Conservation (phyloP, 805 yeast genomes). For the Danielozyma ontarioensis region DNA sequence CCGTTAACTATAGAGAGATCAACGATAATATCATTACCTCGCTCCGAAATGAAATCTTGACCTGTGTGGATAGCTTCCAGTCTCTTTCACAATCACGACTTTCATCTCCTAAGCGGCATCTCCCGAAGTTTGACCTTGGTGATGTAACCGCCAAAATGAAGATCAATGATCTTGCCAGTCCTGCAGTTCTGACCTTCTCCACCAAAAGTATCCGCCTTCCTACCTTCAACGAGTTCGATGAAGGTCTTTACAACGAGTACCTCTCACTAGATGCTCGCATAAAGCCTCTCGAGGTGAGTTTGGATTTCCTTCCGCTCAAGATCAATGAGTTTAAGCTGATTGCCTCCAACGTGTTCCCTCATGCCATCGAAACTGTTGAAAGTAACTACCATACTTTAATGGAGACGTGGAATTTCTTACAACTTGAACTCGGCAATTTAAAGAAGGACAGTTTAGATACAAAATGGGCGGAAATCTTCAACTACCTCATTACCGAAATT, state of each 20-base stretch:
- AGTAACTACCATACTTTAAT: slow-evolving; percentile 7
- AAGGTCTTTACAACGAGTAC: slow-evolving; percentile 37
- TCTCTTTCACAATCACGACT: slow-evolving; percentile 13
- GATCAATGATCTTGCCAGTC: slow-evolving; percentile 11
- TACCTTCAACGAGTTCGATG: slow-evolving; percentile 25
- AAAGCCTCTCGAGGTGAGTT: slow-evolving; percentile 48
- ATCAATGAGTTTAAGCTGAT: slow-evolving; percentile 32
- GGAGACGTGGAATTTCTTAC: slow-evolving; percentile 37
- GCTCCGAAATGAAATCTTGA: slow-evolving; percentile 21
- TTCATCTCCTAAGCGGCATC: slow-evolving; percentile 11
- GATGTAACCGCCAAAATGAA: slow-evolving; percentile 19
- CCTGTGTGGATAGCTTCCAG: slow-evolving; percentile 13
- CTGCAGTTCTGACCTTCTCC: slow-evolving; percentile 5
- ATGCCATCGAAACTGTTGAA: neutral
- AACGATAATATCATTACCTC: slow-evolving; percentile 17
- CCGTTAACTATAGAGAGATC: slow-evolving; percentile 23
- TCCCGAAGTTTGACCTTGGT: slow-evolving; percentile 13
- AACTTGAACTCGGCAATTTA: slow-evolving; percentile 35
- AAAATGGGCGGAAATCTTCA: slow-evolving; percentile 54
- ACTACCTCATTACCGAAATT: slow-evolving; percentile 41
- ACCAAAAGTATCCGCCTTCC: slow-evolving; percentile 21
- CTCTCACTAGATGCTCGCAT: slow-evolving; percentile 35
- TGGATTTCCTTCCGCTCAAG: slow-evolving; percentile 47
- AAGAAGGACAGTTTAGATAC: slow-evolving; percentile 44
- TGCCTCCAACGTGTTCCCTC: neutral